phyloP scores from a whole-genome alignment of 2,329 filamentous ascomycete species.

The Claviceps maximensis region DNA sequence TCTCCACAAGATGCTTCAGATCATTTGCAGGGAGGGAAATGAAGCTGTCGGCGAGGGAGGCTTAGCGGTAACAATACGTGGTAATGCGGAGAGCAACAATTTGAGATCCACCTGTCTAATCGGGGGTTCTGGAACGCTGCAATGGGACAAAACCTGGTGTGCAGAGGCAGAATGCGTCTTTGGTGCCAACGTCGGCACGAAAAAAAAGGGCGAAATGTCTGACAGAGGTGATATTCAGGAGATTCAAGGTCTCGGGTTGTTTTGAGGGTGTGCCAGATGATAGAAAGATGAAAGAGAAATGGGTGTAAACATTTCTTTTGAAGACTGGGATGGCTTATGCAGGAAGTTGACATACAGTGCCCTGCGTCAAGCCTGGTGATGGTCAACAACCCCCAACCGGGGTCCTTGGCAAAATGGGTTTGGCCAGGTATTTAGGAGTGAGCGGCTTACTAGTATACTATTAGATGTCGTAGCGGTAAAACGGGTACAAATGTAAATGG shows the following conservation, averaged over 20 bases:
- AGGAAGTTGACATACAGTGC: constrained; percentile 10
- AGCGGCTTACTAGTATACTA: constrained; percentile 1
- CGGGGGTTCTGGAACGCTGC: constrained; percentile 4
- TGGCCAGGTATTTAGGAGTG: not conserved
- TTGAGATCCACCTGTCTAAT: constrained; percentile 6
- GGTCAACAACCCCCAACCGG: constrained; percentile 1
- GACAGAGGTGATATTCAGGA: constrained; percentile 14
- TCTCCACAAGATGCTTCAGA: constrained; percentile 11
- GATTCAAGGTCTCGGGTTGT: constrained; percentile 17
- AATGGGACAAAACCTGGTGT: constrained; percentile 9
- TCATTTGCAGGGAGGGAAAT: constrained; percentile 13
- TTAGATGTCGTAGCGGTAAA: constrained; percentile 1
- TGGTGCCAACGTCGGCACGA: constrained; percentile 1
- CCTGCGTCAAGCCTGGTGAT: constrained; percentile 5
- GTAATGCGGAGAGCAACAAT: not conserved
- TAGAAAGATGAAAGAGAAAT: constrained; percentile 14
- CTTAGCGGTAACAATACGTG: not conserved
- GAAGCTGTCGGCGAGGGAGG: constrained; percentile 10
- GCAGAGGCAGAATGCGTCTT: constrained; percentile 5
- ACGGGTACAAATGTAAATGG: constrained; percentile 1
- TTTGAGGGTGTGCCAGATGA: constrained; percentile 10
- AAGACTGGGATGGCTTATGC: constrained; percentile 18
- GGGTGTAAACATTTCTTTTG: constrained; percentile 22
- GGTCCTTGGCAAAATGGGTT: constrained; percentile 1
- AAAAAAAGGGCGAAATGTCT: constrained; percentile 10